phyloP scores from a whole-genome alignment of 1,284 basidiomycete genomes.

The Termitomyces sp. region DNA sequence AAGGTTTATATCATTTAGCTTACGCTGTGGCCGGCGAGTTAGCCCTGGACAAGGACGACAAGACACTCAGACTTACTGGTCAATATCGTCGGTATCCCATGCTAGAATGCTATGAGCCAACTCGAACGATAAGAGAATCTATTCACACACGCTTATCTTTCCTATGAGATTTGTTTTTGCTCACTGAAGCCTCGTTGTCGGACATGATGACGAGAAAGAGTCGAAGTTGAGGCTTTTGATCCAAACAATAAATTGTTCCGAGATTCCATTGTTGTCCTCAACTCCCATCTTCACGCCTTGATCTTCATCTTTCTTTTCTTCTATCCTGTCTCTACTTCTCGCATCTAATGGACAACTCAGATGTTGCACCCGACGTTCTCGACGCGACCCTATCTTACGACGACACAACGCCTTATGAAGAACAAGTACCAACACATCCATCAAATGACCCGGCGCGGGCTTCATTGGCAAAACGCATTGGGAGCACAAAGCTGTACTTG shows the following conservation, averaged over 20 bases:
- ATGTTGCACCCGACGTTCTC: conserved; percentile 16
- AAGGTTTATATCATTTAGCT: conserved; percentile 6
- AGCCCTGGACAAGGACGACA: conserved; percentile 13
- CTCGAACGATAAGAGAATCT: background rate
- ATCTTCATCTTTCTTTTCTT: conserved; percentile 7
- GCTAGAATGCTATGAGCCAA: conserved; percentile 42
- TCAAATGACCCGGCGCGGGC: conserved; percentile 24
- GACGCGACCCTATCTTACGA: conserved; percentile 43
- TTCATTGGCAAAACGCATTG: conserved; percentile 59
- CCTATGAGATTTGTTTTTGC: conserved; percentile 84
- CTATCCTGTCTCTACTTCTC: conserved; percentile 8
- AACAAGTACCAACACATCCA: conserved; percentile 36
- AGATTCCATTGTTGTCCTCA: conserved; percentile 4
- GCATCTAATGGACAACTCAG: conserved; percentile 24
- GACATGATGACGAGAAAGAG: conserved; percentile 35
- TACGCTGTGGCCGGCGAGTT: conserved; percentile 24
- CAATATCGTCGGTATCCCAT: conserved; percentile 98
- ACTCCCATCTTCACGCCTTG: conserved; percentile 1
- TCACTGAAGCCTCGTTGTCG: conserved; percentile 42
- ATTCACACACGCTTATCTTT: conserved; percentile 81
- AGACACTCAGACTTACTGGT: conserved; percentile 70
- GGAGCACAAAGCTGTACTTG: conserved; percentile 63
- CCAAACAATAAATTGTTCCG: conserved; percentile 10
- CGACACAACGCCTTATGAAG: conserved; percentile 45
- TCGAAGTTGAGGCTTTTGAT: background rate